Conservation (phyloP, 768 basidiomycete genomes). For the Mycena haematopus region DNA sequence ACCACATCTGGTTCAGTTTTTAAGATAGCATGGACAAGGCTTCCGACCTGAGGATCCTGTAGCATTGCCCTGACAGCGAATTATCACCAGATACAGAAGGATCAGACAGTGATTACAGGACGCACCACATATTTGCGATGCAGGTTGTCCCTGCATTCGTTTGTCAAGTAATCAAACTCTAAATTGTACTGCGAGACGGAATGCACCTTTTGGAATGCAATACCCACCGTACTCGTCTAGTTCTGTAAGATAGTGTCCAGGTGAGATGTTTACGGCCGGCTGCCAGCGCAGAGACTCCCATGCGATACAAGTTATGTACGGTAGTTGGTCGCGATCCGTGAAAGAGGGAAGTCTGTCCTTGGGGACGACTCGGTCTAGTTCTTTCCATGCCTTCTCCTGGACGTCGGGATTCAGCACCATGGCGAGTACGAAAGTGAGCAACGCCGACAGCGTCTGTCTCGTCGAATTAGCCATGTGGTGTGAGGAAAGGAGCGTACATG, state of each 20-base stretch:
- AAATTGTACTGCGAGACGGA: slow-evolving; percentile 30
- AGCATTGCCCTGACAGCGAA: slow-evolving; percentile 51
- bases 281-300: slow-evolving; percentile 45
- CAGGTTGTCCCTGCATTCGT: slow-evolving; percentile 15
- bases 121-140: slow-evolving; percentile 2
- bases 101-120: neutral
- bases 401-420: slow-evolving; percentile 44
- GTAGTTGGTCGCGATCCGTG: slow-evolving; percentile 37
- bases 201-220: slow-evolving; percentile 52
- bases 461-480: neutral
- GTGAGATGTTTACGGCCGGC: slow-evolving; percentile 16
- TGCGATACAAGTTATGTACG: slow-evolving; percentile 50
- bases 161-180: neutral
- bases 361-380: slow-evolving; percentile 39
- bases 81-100: neutral
- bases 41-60: slow-evolving; percentile 46
- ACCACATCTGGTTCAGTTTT: neutral
- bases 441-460: slow-evolving; percentile 40
- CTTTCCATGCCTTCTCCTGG: slow-evolving; percentile 38
- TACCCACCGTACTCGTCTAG: slow-evolving; percentile 52
- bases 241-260: slow-evolving; percentile 33
- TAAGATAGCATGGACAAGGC: neutral
- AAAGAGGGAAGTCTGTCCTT: slow-evolving; percentile 31
- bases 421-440: slow-evolving; percentile 44
- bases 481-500: slow-evolving; percentile 29